phyloP scores from a whole-genome alignment of 495 filamentous ascomycete species.

The Tirmania nivea region DNA sequence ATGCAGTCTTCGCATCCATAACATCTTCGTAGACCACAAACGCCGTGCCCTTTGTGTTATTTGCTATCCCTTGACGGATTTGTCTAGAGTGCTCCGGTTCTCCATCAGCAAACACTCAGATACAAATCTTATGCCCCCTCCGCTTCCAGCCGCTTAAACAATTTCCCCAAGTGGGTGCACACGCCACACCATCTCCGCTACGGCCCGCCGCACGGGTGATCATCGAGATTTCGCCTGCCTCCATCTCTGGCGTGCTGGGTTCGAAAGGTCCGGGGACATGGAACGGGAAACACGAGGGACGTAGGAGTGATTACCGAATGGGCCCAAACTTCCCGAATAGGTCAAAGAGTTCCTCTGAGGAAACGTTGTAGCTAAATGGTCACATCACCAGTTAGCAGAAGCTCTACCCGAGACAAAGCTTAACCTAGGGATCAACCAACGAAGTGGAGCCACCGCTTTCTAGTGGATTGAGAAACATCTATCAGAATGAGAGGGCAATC shows the following conservation, averaged over 20 bases:
- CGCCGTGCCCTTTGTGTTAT: slow-evolving; percentile 91
- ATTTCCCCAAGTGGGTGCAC: not conserved
- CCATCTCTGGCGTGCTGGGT: no score
- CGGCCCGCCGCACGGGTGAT: no score
- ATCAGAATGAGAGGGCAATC: no score
- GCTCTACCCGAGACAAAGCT: not conserved
- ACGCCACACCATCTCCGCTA: slow-evolving; percentile 8
- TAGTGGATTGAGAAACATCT: no score
- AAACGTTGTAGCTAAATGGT: slow-evolving; percentile 66
- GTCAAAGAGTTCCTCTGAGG: slow-evolving; percentile 80
- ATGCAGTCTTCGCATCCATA: slow-evolving; percentile 94
- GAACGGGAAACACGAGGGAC: no score
- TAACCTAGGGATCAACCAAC: no score
- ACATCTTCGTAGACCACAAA: slow-evolving; percentile 99
- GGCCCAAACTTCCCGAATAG: slow-evolving; percentile 88
- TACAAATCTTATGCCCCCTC: not conserved
- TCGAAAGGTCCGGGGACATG: no score
- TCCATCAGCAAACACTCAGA: slow-evolving; percentile 10
- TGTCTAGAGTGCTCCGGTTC: slow-evolving; percentile 33
- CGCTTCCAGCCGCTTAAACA: not conserved
- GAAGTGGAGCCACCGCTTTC: no score
- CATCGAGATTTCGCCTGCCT: no score
- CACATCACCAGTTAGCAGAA: slow-evolving; percentile 6
- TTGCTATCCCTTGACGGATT: slow-evolving; percentile 94
- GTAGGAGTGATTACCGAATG: slow-evolving; percentile 39